These are phyloP conservation scores for Hymenoscyphus repandus DNA, from an alignment of 2,329 filamentous ascomycete genomes.

Conservation along the genomic window DNA sequence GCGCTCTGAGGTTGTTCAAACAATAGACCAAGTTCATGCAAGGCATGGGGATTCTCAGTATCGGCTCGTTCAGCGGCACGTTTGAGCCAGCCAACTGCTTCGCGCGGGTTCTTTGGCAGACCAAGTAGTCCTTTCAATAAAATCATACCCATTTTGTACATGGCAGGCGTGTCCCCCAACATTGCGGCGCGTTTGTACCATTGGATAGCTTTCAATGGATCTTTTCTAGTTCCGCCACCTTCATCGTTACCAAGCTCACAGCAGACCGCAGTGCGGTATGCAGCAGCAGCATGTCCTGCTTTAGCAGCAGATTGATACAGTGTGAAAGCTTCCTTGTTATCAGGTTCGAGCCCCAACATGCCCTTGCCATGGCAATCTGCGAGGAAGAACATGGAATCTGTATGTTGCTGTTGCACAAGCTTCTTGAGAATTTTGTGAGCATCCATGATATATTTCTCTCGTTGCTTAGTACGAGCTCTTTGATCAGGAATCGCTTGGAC, in stretches of 20 bases:
- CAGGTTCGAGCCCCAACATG: conserved; percentile 68
- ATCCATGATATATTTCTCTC: conserved; percentile 80
- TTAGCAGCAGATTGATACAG: conserved; percentile 94
- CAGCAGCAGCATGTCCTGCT: conserved; percentile 75
- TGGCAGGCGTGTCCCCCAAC: conserved; percentile 84
- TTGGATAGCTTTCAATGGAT: conserved; percentile 90
- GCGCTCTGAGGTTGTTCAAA: conserved; percentile 52
- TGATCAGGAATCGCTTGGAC: conserved; percentile 61
- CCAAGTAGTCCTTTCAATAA: conserved; percentile 89
- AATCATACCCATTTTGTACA: conserved; percentile 99
- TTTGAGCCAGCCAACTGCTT: conserved; percentile 90
- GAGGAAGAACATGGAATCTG: conserved; percentile 88
- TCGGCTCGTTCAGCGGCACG: conserved; percentile 86
- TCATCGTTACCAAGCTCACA: conserved; percentile 95
- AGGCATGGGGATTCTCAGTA: conserved; percentile 83
- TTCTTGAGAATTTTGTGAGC: conserved; percentile 92
- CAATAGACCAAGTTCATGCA: conserved; percentile 76
- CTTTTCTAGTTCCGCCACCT: conserved; percentile 84
- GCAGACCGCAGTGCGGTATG: conserved; percentile 93
- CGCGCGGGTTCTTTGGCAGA: conserved; percentile 73
- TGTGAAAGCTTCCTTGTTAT: conserved; percentile 88
- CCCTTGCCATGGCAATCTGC: conserved; percentile 87
- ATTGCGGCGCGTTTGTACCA: conserved; percentile 95
- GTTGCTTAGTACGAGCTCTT: conserved; percentile 65
- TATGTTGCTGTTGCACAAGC: conserved; percentile 64